Base-by-base conservation (phyloP, 139 green algal genomes). In the Deuterostichococcus epilithicus region DNA sequence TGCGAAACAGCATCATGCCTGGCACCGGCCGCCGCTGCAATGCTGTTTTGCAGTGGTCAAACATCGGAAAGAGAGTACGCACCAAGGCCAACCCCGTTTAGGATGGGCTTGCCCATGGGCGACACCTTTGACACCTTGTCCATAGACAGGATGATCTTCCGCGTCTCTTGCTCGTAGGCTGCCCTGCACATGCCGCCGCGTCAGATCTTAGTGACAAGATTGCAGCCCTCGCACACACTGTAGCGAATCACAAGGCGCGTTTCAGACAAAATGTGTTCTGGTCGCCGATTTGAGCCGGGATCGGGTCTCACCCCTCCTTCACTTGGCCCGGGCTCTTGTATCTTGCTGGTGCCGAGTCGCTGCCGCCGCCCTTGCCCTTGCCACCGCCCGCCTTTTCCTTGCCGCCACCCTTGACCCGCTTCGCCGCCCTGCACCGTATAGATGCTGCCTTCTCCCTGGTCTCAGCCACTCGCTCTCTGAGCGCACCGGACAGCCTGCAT, bases 11-110 rank as follows among this genome's bases (percentile, higher is more conserved):
- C 8, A 13, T 52, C 42, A 52, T 8, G 42, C n/a, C n/a, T n/a
- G n/a, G n/a, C n/a, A n/a, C n/a, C n/a, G n/a, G n/a, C n/a, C n/a
- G n/a, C n/a, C n/a, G n/a, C n/a, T n/a, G n/a, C n/a, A 45, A 30
- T 77, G 72, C 6, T 5, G 28, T 45, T 59, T 71, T n/a, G 5
- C 66, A 73, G 33, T 75, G 42, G 42, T 52, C 10, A 13, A 13
- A 52, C 42, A 52, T 8, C 42, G 79, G 34, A 88, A 58, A 13
- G 10, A 52, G 42, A 52, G 77, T 90, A 93, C 90, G 94, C 95
- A 20, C 86, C 88, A 60, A 97, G 76, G 66, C 83, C 87, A n/a
- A 97, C 86, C 76, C 94, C 89, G 76, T 95, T 95, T 25, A 97
- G 80, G 38, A 97, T 83, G 81, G 94, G 81, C 82, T 94, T 94